Conservation (phyloP, 352 stramenopile species). For the Thalassiosira livingstoniorum region DNA sequence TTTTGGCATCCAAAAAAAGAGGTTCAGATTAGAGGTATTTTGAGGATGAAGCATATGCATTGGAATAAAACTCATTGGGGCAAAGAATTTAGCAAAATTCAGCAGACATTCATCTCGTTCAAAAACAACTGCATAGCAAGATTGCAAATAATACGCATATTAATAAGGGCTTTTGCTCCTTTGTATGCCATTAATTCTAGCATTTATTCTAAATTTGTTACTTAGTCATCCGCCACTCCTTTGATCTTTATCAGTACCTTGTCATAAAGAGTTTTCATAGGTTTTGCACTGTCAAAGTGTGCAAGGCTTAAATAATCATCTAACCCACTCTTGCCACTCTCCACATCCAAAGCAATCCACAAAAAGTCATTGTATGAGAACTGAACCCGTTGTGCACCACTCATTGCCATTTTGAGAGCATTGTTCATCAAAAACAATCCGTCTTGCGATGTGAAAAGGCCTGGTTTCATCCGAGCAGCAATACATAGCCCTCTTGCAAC, state of each 20-base stretch:
- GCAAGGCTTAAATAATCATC: conserved; percentile 74
- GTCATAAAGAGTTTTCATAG: conserved; percentile 77
- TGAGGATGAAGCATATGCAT: too few species aligned
- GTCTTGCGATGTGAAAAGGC: conserved; percentile 69
- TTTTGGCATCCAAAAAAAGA: too few species aligned
- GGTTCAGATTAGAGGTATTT: too few species aligned
- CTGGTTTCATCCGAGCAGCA: conserved; percentile 62
- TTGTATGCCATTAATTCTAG: too few species aligned
- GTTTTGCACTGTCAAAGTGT: conserved; percentile 82
- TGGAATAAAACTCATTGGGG: too few species aligned
- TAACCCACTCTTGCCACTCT: conserved; percentile 74
- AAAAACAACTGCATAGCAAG: too few species aligned
- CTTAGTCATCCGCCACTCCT: conserved; percentile 50
- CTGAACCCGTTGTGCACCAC: conserved; percentile 78
- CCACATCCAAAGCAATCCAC: conserved; percentile 81
- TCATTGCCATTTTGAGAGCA: conserved; percentile 81
- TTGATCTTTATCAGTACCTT: conserved; percentile 85
- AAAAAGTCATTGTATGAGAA: conserved; percentile 86
- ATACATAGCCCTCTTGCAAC: conserved; percentile 73
- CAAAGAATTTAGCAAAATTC: too few species aligned
- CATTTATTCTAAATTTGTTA: too few species aligned
- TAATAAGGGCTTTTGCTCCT: too few species aligned
- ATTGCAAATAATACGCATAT: too few species aligned
- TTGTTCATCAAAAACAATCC: conserved; percentile 70
- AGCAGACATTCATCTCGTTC: too few species aligned